A percentile compares a stretch with the other conserved stretches of the same genome.
Conservation (phyloP, 768 basidiomycete genomes). For the Amanita subjunquillea region DNA sequence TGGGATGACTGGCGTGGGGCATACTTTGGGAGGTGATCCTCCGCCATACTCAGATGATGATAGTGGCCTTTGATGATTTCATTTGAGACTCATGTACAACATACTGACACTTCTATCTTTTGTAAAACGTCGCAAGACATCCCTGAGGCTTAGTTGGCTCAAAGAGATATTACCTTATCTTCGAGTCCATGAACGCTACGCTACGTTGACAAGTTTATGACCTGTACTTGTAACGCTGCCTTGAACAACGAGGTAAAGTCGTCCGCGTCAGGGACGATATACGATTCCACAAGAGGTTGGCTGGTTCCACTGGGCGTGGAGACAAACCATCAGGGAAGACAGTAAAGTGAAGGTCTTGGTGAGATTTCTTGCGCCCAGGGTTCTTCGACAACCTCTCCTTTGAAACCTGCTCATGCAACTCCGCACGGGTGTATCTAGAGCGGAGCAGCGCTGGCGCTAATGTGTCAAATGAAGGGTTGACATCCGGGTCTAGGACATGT, state of each 20-base stretch:
- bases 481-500: background rate
- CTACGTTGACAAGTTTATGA: background rate
- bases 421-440: conserved; percentile 20
- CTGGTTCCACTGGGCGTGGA: conserved; percentile 18
- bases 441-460: background rate
- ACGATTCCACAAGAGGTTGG: conserved; percentile 1
- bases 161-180: background rate
- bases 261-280: background rate
- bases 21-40: conserved; percentile 15
- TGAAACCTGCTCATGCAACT: conserved; percentile 26
- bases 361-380: conserved; percentile 13
- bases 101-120: background rate
- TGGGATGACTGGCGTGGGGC: conserved; percentile 29
- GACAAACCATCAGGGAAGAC: conserved; percentile 20
- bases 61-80: background rate
- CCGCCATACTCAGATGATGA: conserved; percentile 9
- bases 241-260: background rate
- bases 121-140: background rate
- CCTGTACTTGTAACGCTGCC: background rate
- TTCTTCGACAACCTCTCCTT: conserved; percentile 15
- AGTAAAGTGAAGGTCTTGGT: conserved; percentile 21
- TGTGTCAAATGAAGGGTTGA: background rate
- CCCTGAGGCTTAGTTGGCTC: background rate
- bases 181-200: background rate
- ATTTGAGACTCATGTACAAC: background rate